Conservation (phyloP, 2,329 filamentous ascomycete species). For the Dactylella cylindrospora region DNA sequence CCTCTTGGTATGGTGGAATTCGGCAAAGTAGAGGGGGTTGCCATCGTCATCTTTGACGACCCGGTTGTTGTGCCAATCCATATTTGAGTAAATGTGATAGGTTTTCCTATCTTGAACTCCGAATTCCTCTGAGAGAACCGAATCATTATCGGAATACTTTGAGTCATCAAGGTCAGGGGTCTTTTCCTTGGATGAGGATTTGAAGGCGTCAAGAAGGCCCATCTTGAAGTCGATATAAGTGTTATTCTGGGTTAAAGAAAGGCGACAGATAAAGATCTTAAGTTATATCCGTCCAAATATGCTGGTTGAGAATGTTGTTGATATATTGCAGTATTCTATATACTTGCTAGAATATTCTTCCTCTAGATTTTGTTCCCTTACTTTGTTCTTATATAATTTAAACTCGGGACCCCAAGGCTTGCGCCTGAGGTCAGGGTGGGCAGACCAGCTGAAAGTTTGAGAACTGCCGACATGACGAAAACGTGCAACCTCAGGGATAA, state of each 20-base stretch:
- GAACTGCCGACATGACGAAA: neutral
- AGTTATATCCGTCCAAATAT: no score
- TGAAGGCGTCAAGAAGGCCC: constrained; percentile 15
- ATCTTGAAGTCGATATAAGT: no score
- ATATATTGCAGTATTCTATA: no score
- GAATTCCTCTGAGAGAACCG: constrained; percentile 6
- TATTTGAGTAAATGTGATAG: constrained; percentile 20
- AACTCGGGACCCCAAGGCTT: no score
- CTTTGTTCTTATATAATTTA: no score
- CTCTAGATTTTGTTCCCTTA: no score
- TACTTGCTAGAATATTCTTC: no score
- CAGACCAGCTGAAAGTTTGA: neutral
- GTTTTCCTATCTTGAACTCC: neutral
- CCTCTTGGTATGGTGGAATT: constrained; percentile 28
- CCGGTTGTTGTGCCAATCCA: constrained; percentile 2
- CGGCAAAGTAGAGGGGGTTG: constrained; percentile 24
- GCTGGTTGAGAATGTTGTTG: no score
- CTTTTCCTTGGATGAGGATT: constrained; percentile 25
- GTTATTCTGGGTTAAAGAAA: no score
- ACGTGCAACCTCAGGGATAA: neutral
- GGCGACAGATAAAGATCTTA: no score
- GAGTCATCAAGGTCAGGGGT: no score
- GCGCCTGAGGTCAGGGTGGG: neutral
- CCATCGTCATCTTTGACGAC: constrained; percentile 18
- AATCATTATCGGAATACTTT: constrained; percentile 32